Conservation (phyloP, 805 yeast genomes). For the Huiozyma sinensis region DNA sequence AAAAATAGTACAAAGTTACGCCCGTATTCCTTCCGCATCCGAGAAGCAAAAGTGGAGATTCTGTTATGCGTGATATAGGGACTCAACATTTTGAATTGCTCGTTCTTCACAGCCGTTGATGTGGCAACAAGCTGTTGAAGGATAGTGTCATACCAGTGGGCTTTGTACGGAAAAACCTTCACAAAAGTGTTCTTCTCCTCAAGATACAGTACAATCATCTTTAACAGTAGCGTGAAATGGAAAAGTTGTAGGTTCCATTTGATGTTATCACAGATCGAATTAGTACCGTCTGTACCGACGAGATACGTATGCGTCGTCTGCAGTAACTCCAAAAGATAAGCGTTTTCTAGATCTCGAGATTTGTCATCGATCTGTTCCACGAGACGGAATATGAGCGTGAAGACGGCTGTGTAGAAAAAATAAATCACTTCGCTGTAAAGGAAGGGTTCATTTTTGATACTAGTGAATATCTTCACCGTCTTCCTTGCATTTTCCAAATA, state of each 20-base stretch:
- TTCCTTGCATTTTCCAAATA: slow-evolving; percentile 7
- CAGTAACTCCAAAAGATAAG: slow-evolving; percentile 4
- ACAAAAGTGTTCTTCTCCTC: slow-evolving; percentile 4
- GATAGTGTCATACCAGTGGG: background rate
- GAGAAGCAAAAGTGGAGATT: too few species aligned
- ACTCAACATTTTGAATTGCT: background rate
- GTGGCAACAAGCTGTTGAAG: background rate
- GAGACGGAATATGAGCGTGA: slow-evolving; percentile 6
- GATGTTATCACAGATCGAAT: slow-evolving; percentile 11
- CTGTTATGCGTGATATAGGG: background rate
- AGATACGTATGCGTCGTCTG: slow-evolving; percentile 4
- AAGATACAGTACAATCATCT: slow-evolving; percentile 7
- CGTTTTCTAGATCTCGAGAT: slow-evolving; percentile 1
- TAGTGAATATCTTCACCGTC: slow-evolving; percentile 11
- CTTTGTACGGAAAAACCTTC: background rate
- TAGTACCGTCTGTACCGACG: slow-evolving; percentile 3
- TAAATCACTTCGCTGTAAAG: slow-evolving; percentile 9
- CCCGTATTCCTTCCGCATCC: too few species aligned
- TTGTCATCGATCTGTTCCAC: slow-evolving; percentile 5
- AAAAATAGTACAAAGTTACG: too few species aligned
- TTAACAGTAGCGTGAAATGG: slow-evolving; percentile 13
- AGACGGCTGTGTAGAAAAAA: slow-evolving; percentile 9
- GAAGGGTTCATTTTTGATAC: slow-evolving; percentile 12
- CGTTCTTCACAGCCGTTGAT: background rate
- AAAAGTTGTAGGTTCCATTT: slow-evolving; percentile 21